A percentile compares a stretch with the other conserved stretches of the same genome.
Evolutionary conservation across 1,284 basidiomycete genomes (phyloP).

Genomic region (Microbotryum scabiosae): DNA sequence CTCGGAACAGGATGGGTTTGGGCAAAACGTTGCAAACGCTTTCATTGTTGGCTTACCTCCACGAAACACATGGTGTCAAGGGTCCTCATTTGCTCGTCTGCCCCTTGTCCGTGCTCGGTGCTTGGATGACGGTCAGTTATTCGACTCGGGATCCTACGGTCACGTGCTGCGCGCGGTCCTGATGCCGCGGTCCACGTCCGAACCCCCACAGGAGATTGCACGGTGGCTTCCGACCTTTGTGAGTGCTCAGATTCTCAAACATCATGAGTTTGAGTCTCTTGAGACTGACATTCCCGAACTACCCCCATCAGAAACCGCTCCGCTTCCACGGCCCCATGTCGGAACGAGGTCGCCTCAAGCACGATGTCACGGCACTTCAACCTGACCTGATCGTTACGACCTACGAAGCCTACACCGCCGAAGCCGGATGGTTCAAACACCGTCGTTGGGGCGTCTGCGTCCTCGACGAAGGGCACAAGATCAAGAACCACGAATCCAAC

Average conservation of each 20-base stretch:
- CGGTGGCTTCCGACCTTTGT: conserved; percentile 52
- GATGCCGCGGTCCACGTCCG: not conserved
- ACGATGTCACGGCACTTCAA: not conserved
- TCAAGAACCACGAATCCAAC: conserved; percentile 51
- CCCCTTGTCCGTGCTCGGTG: conserved; percentile 53
- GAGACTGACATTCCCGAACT: not conserved
- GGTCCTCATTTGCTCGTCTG: conserved; percentile 55
- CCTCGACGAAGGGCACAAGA: conserved; percentile 43
- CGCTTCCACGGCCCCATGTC: conserved; percentile 49
- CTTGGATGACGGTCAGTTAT: conserved; percentile 7
- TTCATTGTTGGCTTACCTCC: conserved; percentile 52
- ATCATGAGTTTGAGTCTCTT: not conserved
- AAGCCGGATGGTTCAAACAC: conserved; percentile 52
- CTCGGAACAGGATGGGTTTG: conserved; percentile 47
- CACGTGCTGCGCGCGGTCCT: not conserved
- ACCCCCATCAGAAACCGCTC: conserved; percentile 35
- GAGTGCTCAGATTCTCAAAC: not conserved
- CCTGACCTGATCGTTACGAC: conserved; percentile 53
- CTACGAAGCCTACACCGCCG: conserved; percentile 50
- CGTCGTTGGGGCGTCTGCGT: conserved; percentile 45
- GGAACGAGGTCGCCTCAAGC: conserved; percentile 49
- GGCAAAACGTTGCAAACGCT: conserved; percentile 60
- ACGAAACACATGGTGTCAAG: conserved; percentile 43
- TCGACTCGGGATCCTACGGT: not conserved
- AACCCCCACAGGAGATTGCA: conserved; percentile 14